Base-by-base conservation (phyloP, 2,329 filamentous ascomycete genomes). In the Fusarium sp. region DNA sequence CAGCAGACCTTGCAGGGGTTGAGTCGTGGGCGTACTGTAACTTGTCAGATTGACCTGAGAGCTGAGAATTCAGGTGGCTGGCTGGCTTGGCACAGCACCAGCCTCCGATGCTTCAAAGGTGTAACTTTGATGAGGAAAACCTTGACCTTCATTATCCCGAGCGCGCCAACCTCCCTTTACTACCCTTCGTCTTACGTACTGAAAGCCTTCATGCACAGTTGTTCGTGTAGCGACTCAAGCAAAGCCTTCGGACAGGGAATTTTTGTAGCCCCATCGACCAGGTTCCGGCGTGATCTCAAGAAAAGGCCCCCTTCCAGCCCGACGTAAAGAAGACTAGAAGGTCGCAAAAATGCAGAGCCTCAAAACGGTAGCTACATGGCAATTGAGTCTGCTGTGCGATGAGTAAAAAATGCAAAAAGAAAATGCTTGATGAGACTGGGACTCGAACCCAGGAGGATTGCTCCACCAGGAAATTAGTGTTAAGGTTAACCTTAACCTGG, bases 401-500 rank as follows among this genome's bases (percentile, higher is more conserved):
- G 12, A 4, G 16, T 4, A 20, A 3, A 25, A 47, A 20, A 38
- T 4, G 3, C 4, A 49, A 66, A 66, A 66, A 66, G 4, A 18
- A 27, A 3, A 49, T 0, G 16, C 13, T 44, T 66, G 63, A 66
- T 66, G 63, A 66, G 63, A 66, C 63, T 66, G 63, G 62, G 63
- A 66, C 63, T 66, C 63, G 63, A 66, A 66, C 63, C 63, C 63
- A 66, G 63, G 63, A 66, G 63, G 63, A 66, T 66, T 66, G 63
- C 63, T 66, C 63, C 63, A 66, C 62, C 63, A 66, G 63, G 63
- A 66, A 60, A 66, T 67, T 66, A 48, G 48, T 66, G 63, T 66
- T 66, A 66, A 66, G 63, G 63, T 65, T 66, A 24, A 67, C 63
- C 63, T 66, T 66, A 66, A 66, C 63, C 63, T 66, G 63, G 62